Evolutionary conservation across 2,329 filamentous ascomycete genomes (phyloP).

Genomic region (Penicillium corylophilum): DNA sequence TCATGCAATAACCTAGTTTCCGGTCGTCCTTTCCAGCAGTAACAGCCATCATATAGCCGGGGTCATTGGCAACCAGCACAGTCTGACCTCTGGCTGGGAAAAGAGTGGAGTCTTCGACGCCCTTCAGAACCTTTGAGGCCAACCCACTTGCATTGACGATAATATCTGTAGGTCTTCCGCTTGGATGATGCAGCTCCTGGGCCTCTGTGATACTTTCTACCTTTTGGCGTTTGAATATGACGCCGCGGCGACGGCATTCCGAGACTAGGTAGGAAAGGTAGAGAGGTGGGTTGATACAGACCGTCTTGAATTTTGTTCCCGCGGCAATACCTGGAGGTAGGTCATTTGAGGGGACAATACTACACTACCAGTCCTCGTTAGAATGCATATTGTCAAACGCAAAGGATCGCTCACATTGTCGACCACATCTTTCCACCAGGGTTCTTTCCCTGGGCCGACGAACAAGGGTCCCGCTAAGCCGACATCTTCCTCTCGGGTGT

Average conservation of each 20-base stretch:
- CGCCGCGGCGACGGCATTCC: not conserved
- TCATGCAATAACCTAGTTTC: slow-evolving; percentile 75
- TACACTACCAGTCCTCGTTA: not conserved
- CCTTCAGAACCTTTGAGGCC: slow-evolving; percentile 69
- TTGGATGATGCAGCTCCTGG: not conserved
- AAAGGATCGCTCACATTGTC: not conserved
- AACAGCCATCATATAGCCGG: slow-evolving; percentile 70
- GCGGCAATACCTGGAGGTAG: slow-evolving; percentile 1
- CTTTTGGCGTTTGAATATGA: slow-evolving; percentile 1
- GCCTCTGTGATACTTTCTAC: slow-evolving; percentile 1
- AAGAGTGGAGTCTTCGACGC: slow-evolving; percentile 71
- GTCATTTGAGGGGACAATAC: not conserved
- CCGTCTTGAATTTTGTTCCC: slow-evolving; percentile 31
- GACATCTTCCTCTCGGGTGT: not conserved
- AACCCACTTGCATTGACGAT: slow-evolving; percentile 83
- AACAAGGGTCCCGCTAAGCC: not conserved
- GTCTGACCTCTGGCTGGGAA: slow-evolving; percentile 77
- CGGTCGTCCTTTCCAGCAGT: slow-evolving; percentile 71
- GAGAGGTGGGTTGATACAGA: slow-evolving; percentile 10
- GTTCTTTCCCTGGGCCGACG: not conserved
- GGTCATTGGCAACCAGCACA: slow-evolving; percentile 75
- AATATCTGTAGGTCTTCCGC: slow-evolving; percentile 53
- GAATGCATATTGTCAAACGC: not conserved
- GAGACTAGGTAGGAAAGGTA: slow-evolving; percentile 3
- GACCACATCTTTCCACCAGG: not conserved